Evolutionary conservation across 2,329 filamentous ascomycete species (phyloP).

Genomic region (Cryphonectria naterciae): DNA sequence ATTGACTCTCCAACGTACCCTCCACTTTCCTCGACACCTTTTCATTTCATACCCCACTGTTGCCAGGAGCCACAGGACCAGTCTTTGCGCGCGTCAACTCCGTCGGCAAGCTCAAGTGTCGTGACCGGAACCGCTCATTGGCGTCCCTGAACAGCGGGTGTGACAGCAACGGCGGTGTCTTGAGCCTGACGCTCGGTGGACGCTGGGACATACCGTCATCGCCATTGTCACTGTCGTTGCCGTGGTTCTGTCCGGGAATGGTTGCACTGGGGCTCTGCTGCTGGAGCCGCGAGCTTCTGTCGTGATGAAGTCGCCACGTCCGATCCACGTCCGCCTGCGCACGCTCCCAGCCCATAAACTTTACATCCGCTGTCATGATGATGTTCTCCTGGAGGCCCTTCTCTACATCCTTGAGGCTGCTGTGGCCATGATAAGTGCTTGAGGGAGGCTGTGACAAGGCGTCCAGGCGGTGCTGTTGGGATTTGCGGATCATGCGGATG

Average conservation of each 20-base stretch:
- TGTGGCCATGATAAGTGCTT: constrained; percentile 20
- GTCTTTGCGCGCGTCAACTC: constrained; percentile 16
- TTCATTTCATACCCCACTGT: neutral
- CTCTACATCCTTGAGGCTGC: neutral
- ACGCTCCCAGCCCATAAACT: constrained; percentile 14
- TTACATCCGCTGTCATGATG: neutral
- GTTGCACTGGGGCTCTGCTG: neutral
- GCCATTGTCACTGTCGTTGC: neutral
- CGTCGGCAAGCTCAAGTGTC: constrained; percentile 23
- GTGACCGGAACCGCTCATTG: neutral
- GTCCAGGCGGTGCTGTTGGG: constrained; percentile 30
- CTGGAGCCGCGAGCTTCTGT: constrained; percentile 9
- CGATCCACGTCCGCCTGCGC: constrained; percentile 23
- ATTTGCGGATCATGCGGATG: constrained; percentile 32
- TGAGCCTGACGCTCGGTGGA: constrained; percentile 17
- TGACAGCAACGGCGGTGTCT: constrained; percentile 26
- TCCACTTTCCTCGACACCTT: too few species aligned
- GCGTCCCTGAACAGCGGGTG: constrained; percentile 24
- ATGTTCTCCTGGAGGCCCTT: neutral
- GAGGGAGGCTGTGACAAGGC: constrained; percentile 13
- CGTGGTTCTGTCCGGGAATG: neutral
- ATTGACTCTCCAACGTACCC: neutral
- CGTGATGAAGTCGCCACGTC: constrained; percentile 19
- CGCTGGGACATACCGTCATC: constrained; percentile 5
- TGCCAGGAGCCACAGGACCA: neutral